Base-by-base conservation (phyloP, 2,329 filamentous ascomycete genomes). In the Neobulgaria alba region DNA sequence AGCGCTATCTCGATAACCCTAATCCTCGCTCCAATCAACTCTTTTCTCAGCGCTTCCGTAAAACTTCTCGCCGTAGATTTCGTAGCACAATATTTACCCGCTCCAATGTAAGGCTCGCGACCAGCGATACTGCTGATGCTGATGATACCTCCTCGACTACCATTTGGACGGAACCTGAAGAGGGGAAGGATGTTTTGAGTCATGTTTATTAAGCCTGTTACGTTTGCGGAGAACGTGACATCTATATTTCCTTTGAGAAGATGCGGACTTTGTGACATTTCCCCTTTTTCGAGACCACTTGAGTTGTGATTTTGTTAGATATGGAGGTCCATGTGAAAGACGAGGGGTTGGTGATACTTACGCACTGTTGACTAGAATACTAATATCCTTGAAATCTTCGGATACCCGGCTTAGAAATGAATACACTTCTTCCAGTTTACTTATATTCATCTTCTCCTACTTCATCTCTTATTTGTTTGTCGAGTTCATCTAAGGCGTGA, bases 291-390 rank as follows among this genome's bases (percentile, higher is more conserved):
- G 15, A 95, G 75, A 31, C 90, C 90, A 35, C 86, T 92, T n/a
- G n/a, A n/a, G n/a, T n/a, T n/a, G n/a, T n/a, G n/a, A n/a, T n/a
- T n/a, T n/a, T n/a, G n/a, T n/a, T n/a, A n/a, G n/a, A 10, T 30
- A 30, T 30, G 29, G 15, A n/a, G 50, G 33, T 19, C 8, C 38
- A 38, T 40, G 18, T 46, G 30, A 19, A 32, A 32, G 3, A 2
- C 12, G 35, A 15, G 43, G 29, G 35, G 32, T n/a, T n/a, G 15
- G 34, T 16, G 29, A 4, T 15, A 70, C 82, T 61, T 64, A 93
- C 86, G 90, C 90, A 71, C 96, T 96, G 67, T 98, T 98, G 18
- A 98, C 86, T 45, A 98, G 67, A 2, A 96, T 74, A 61, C 96
- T 77, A 50, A 96, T 83, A 18, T 87, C 78, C 61, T 75, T 78